Base-by-base conservation (phyloP, 257 asterid species). In the Anisodus acutangulus region DNA sequence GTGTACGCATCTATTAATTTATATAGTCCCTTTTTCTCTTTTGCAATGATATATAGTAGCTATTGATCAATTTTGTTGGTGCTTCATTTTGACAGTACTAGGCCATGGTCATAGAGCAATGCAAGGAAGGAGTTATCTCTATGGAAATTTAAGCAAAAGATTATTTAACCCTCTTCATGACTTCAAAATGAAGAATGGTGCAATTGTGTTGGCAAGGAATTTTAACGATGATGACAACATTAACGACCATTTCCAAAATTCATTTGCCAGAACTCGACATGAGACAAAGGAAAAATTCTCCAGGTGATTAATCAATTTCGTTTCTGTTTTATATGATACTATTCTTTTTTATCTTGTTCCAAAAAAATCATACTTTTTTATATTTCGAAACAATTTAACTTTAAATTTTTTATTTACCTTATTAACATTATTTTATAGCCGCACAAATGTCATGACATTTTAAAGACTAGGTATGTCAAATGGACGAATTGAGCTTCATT, bases 121-220 rank as follows among this genome's bases (percentile, higher is more conserved):
- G 64, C 91, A 81, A 86, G 91, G 92, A 86, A 90, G 92, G 64
- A 85, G 88, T 80, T 85, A 88, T 81, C 68, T 84, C 54, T 81
- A 87, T 81, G 89, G 89, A 54, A 62, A 86, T 62, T 2, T 87
- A 82, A 86, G 85, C 87, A 85, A 84, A 62, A 88, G 88, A 85
- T 82, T 84, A 83, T 82, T 84, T 88, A 89, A 83, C 83, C 91
- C 94, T 80, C 80, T 90, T 72, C 92, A 93, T 72, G 89, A 89
- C 79, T 72, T 93, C 88, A 91, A 87, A 83, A 80, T 92, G 79
- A 90, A 90, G 84, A 92, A 88, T 84, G 94, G 94, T 66, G 95
- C 93, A 68, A 92, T 91, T 78, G 91, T 87, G 53, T 81, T 90
- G 7, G 80, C 91, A 7, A 59, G 79, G 31, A 88, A 86, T 83